Conservation (phyloP, 495 filamentous ascomycete genomes). For the Aspergillus funiculosus region DNA sequence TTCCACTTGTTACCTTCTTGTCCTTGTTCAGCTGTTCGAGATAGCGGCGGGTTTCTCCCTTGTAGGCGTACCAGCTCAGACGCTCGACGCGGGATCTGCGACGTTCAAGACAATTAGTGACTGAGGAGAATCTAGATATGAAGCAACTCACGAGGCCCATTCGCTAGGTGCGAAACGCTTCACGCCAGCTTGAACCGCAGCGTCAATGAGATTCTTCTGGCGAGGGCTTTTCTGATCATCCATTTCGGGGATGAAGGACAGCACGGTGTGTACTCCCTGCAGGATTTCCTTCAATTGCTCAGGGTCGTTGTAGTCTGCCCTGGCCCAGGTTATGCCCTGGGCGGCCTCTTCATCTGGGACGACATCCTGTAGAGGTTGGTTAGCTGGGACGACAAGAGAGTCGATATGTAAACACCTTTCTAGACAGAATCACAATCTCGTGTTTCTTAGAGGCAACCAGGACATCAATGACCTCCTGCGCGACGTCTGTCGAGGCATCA, state of each 20-base stretch:
- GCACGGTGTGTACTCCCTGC: slow-evolving; percentile 46
- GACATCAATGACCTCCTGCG: slow-evolving; percentile 48
- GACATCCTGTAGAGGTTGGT: slow-evolving; percentile 1
- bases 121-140: neutral
- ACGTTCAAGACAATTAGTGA: neutral
- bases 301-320: slow-evolving; percentile 40
- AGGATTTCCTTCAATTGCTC: slow-evolving; percentile 32
- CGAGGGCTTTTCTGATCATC: slow-evolving; percentile 29
- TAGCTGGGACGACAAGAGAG: neutral
- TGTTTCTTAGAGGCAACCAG: slow-evolving; percentile 47
- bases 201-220: slow-evolving; percentile 54
- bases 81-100: slow-evolving; percentile 18
- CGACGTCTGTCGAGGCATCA: slow-evolving; percentile 41
- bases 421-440: slow-evolving; percentile 43
- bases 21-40: slow-evolving; percentile 48
- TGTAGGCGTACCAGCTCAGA: slow-evolving; percentile 45
- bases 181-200: slow-evolving; percentile 54
- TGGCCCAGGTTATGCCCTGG: slow-evolving; percentile 30
- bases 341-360: slow-evolving; percentile 2
- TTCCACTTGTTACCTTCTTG: slow-evolving; percentile 42
- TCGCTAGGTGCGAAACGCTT: slow-evolving; percentile 49
- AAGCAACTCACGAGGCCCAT: slow-evolving; percentile 19
- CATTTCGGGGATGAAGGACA: slow-evolving; percentile 46
- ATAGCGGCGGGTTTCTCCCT: slow-evolving; percentile 43
- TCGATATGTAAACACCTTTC: slow-evolving; percentile 33